These are phyloP conservation scores for Lentinula lateritia DNA, from an alignment of 768 basidiomycete genomes.

Conservation along the genomic window DNA sequence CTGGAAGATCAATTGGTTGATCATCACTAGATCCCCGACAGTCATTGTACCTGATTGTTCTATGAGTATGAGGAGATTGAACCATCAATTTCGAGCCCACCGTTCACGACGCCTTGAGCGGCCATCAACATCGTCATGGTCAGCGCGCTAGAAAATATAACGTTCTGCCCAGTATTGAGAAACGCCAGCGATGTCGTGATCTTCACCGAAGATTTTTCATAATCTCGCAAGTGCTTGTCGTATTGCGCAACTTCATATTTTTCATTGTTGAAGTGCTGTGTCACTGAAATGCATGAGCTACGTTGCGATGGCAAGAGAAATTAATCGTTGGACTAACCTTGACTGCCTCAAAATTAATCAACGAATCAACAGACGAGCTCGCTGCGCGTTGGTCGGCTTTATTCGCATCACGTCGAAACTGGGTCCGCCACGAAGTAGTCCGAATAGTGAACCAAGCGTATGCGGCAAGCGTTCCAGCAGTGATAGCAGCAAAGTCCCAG, in stretches of 20 bases:
- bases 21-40: conserved; percentile 97
- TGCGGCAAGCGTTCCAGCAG: conserved; percentile 73
- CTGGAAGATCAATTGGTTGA: conserved; percentile 98
- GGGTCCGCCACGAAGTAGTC: conserved; percentile 96
- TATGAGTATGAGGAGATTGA: conserved; percentile 3
- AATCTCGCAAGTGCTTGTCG: conserved; percentile 79
- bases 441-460: conserved; percentile 98
- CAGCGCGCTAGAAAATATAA: conserved; percentile 92
- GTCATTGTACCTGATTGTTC: conserved; percentile 82
- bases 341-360: conserved; percentile 98
- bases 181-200: conserved; percentile 92
- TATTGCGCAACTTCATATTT: conserved; percentile 87
- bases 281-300: conserved; percentile 8
- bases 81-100: conserved; percentile 33
- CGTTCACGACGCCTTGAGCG: conserved; percentile 89
- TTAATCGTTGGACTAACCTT: conserved; percentile 51
- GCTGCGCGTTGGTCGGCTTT: conserved; percentile 96
- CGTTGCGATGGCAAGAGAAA: neutral
- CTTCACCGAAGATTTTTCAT: conserved; percentile 90
- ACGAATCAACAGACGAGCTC: conserved; percentile 85
- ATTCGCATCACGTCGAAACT: conserved; percentile 92
- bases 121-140: conserved; percentile 96
- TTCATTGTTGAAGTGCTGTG: conserved; percentile 96
- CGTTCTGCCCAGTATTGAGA: conserved; percentile 93
- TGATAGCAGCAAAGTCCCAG: conserved; percentile 94